Evolutionary conservation across 805 yeast genomes (phyloP), one percentile per base, ranked within the genome.

Genomic region (Candida multigemmis): DNA sequence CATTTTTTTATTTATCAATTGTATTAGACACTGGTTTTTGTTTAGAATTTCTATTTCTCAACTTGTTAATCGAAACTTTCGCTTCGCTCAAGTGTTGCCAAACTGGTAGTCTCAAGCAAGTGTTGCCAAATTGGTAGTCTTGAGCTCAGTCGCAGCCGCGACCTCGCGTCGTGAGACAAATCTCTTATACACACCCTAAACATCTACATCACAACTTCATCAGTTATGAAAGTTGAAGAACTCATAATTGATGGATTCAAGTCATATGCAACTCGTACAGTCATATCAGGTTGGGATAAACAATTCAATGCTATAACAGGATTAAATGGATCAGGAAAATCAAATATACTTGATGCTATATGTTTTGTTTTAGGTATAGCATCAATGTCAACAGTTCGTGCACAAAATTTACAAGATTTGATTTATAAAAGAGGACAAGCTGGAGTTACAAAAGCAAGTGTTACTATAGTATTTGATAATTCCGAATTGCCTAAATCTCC

Each of bases 301-400:
- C 94, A 82, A 55, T 93, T 91, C 58, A 91, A 93, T 56, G 96
- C 97, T 42, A 89, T 91, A 48, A 93, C 98, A 0, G 99, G 99
- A 6, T 66, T 91, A 26, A 91, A 91, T 50, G 99, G 99, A 7
- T 85, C 96, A 0, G 99, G 99, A 5, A 91, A 91, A 48, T 89
- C 97, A 13, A 91, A 91, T 50, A 87, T 91, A 32, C 64, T 91
- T 23, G 98, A 91, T 54, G 94, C 99, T 31, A 89, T 91, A 31
- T 91, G 98, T 56, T 91, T 91, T 54, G 99, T 93, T n/a, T 65
- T 91, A 18, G 99, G 99, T 30, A 87, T 91, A 34, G 78, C 95
- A 1, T 75, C 94, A 8, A 86, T 89, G 91, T 51, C 83, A n/a
- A 82, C 94, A 0, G 96, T 93, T 15, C 68, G 99, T 48, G 99